Base-by-base conservation (phyloP, 2,329 filamentous ascomycete genomes). In the Ambrosiella xylebori region DNA sequence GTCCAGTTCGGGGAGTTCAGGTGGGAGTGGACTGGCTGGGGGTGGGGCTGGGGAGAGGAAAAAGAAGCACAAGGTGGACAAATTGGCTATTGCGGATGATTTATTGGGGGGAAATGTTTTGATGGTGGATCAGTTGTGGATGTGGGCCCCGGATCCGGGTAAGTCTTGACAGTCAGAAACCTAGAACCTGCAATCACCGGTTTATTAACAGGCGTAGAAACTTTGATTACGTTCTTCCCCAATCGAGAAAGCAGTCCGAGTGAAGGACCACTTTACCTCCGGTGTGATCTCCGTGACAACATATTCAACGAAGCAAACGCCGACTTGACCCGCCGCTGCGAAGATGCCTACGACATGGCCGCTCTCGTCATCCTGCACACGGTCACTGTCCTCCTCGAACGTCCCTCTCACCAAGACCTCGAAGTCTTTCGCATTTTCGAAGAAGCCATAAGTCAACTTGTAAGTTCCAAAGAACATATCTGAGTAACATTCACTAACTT, bases 71-170 rank as follows among this genome's bases (percentile, higher is more conserved):
- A 51, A 58, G 9, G 50, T 53, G 1, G 41, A 54, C 17, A 15
- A 51, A 6, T 68, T 70, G 8, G 66, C 68, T 0, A 58, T 68
- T 0, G 67, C 69, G 4, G 63, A 67, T 0, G 67, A 68, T 17
- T 66, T 77, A 1, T 64, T 74, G 1, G 73, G 79, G 35, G 77
- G 79, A 0, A 82, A 82, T 44, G 72, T 80, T 2, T 65, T 84
- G n/a, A 84, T 84, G 78, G 77, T 84, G 0, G 81, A 84, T 59
- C 80, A 84, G 63, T 66, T 84, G 1, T 84, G 81, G 81, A 65
- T 84, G 0, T 80, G 77, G 77, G 74, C 72, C 0, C 71, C 80
- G n/a, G 72, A 78, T 57, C 74, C 70, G 13, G 74, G 76, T 78
- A 64, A 67, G 74, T 67, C 1, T 0, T 11, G 40, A 41, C 11